A percentile compares a stretch with the other conserved stretches of the same genome.
Evolutionary conservation across 805 yeast genomes (phyloP).

Genomic region (Starmerella stellata): DNA sequence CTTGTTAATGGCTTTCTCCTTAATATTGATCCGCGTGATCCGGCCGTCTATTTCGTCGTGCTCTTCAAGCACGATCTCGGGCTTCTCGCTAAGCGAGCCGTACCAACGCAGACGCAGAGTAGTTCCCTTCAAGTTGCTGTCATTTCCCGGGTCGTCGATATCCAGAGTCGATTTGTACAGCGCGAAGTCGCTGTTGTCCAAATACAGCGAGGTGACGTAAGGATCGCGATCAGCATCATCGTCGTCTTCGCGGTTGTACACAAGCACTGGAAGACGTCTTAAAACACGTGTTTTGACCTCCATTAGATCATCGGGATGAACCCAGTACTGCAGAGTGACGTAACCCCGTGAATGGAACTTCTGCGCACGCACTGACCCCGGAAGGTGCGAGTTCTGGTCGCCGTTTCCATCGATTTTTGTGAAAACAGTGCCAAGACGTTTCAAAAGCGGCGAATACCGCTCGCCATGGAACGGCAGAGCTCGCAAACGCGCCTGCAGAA

Average conservation of each 20-base stretch:
- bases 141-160: neutral
- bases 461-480: slow-evolving; percentile 84
- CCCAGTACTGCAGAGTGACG: slow-evolving; percentile 73
- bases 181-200: slow-evolving; percentile 69
- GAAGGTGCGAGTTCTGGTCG: slow-evolving; percentile 20
- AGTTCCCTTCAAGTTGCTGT: slow-evolving; percentile 34
- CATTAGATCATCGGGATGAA: slow-evolving; percentile 92
- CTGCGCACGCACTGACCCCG: slow-evolving; percentile 19
- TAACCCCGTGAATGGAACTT: slow-evolving; percentile 24
- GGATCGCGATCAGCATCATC: slow-evolving; percentile 44
- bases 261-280: slow-evolving; percentile 81
- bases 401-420: slow-evolving; percentile 48
- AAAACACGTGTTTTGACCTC: slow-evolving; percentile 91
- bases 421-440: slow-evolving; percentile 59
- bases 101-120: slow-evolving; percentile 81
- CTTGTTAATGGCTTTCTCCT: slow-evolving; percentile 64
- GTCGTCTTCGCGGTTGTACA: slow-evolving; percentile 41
- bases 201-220: slow-evolving; percentile 66
- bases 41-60: slow-evolving; percentile 33
- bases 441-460: slow-evolving; percentile 80
- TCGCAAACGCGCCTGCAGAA: slow-evolving; percentile 71
- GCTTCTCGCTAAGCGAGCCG: slow-evolving; percentile 57
- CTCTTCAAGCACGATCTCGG: slow-evolving; percentile 67
- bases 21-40: slow-evolving; percentile 45
- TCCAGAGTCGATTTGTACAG: slow-evolving; percentile 69